Percentiles rank a stretch among this genome's conserved stretches.
These are phyloP conservation scores for Cryptococcus wingfieldii DNA, from an alignment of 1,284 basidiomycete species.

Conservation along the genomic window DNA sequence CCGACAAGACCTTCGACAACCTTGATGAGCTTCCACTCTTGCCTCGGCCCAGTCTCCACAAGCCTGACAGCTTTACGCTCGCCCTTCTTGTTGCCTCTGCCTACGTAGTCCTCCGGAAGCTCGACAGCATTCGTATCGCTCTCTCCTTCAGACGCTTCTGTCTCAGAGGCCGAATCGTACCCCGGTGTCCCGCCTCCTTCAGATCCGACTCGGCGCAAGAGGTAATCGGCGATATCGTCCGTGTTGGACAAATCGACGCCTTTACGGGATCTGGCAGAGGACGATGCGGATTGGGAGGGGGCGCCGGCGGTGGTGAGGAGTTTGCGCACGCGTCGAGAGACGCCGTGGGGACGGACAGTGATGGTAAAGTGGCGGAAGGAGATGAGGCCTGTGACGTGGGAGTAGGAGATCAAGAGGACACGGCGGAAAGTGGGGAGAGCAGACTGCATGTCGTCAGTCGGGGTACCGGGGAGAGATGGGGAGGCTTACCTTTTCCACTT, in stretches of 20 bases:
- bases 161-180: conserved; percentile 71
- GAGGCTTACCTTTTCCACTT: conserved; percentile 53
- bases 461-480: background rate
- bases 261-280: conserved; percentile 34
- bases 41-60: conserved; percentile 90
- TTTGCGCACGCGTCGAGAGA: conserved; percentile 85
- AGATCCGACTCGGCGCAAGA: conserved; percentile 69
- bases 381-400: conserved; percentile 76
- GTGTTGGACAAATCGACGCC: conserved; percentile 76
- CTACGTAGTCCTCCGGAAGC: conserved; percentile 88
- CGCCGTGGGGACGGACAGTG: conserved; percentile 88
- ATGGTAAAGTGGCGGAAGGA: conserved; percentile 95
- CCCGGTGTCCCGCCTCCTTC: conserved; percentile 57
- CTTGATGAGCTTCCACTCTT: conserved; percentile 91
- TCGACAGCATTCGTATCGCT: conserved; percentile 69
- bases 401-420: conserved; percentile 90
- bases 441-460: conserved; percentile 55
- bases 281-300: conserved; percentile 17
- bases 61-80: conserved; percentile 84
- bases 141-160: conserved; percentile 63
- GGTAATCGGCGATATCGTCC: conserved; percentile 92
- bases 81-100: conserved; percentile 86
- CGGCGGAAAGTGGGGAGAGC: conserved; percentile 80
- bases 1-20: conserved; percentile 91
- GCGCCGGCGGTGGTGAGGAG: conserved; percentile 56